Evolutionary conservation across 31 red algal species (phyloP), one percentile per base, ranked within the genome.

Genomic region (Bonnemaisonia californica): DNA sequence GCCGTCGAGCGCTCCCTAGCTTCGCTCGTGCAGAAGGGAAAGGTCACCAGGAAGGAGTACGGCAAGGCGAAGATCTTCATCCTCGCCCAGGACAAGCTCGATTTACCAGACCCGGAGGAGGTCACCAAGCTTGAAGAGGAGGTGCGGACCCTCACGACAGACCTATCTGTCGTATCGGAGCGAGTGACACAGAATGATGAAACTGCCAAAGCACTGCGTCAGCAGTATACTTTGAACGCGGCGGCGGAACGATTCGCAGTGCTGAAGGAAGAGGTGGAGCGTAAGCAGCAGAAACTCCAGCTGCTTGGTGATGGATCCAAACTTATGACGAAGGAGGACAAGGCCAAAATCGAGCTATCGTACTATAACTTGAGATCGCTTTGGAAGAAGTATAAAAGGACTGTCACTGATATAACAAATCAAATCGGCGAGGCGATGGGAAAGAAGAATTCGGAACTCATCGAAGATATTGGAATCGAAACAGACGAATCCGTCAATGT

Each of bases 11-110:
- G 87, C 19, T 88, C 93, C 34, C 84, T 95, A 3, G 79, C 92
- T 19, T 81, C 83, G 42, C 83, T 98, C 54, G 92, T 98, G 24
- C 78, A 86, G 40, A 84, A 83, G 41, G 89, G 77, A 38, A 41
- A 47, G 19, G 92, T 98, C 19, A 90, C 56, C 18, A 82, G 88
- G 55, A 98, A 98, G 55, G 96, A 98, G 71, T 98, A 95, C 57
- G 96, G 96, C 18, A 98, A 98, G 86, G 88, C 96, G 37, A 98
- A 98, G 64, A 87, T 98, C 58, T 98, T 92, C 62, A 71, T 98
- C 27, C 60, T 78, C 29, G 26, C 69, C 34, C 96, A 98, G 69
- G 72, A 87, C 54, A 78, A 55, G 13, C 88, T 98, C 74, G 92
- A 92, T 23, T 61, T 95, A 58, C 96, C 92, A 21, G 57, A 85